Conservation (phyloP, 768 basidiomycete genomes). For the Sarcodon sp. region DNA sequence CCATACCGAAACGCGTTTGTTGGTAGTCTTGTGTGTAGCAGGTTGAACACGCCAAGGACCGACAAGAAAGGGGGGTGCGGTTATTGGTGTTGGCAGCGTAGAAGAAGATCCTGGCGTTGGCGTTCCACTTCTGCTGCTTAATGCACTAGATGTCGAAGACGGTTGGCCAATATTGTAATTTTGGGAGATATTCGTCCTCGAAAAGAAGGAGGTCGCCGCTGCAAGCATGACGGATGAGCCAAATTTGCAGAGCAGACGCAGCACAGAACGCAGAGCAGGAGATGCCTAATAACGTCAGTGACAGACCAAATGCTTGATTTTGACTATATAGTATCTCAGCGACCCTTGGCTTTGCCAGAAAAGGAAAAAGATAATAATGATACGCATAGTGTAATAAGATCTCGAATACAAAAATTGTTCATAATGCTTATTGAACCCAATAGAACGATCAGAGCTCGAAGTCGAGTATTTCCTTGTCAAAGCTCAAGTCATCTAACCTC, state of each 20-base stretch:
- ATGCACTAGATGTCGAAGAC: conserved; percentile 12
- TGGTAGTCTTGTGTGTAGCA: conserved; percentile 80
- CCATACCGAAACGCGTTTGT: conserved; percentile 90
- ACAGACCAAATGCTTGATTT: too few relatives aligned
- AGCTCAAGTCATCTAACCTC: not conserved
- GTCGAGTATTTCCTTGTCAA: not conserved
- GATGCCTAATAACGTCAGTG: too few relatives aligned
- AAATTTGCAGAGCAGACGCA: too few relatives aligned
- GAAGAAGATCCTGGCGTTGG: conserved; percentile 18
- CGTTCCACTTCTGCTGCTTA: conserved; percentile 21
- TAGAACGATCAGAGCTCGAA: too few relatives aligned
- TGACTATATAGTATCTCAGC: too few relatives aligned
- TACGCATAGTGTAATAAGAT: too few relatives aligned
- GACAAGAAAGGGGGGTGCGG: conserved; percentile 46
- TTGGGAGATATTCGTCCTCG: conserved; percentile 68
- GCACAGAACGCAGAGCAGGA: too few relatives aligned
- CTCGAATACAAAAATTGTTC: too few relatives aligned
- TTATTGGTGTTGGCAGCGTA: conserved; percentile 24
- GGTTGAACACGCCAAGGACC: conserved; percentile 86
- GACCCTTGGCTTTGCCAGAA: too few relatives aligned
- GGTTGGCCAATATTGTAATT: conserved; percentile 51
- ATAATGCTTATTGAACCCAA: too few relatives aligned
- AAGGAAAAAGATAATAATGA: too few relatives aligned
- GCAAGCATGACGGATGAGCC: conserved; percentile 42
- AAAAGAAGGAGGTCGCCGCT: conserved; percentile 75